phyloP scores from a whole-genome alignment of 345 rosid genomes.

The Rhizophora mangle region DNA sequence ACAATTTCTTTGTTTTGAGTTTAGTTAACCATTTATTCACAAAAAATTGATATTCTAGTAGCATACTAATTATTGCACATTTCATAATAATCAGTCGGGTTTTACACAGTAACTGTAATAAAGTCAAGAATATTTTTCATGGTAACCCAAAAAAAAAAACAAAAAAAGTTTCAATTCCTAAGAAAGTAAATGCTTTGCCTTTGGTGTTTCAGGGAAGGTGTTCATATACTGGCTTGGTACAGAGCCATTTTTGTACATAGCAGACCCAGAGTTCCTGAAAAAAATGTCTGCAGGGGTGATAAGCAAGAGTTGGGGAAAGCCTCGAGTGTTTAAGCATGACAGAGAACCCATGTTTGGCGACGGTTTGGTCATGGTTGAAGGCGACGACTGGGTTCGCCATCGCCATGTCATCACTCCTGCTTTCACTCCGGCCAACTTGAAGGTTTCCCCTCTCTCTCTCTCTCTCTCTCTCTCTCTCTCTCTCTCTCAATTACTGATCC shows the following conservation, averaged over 20 bases:
- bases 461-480: neutral
- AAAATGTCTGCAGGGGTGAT: constrained; percentile 66
- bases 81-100: no score
- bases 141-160: neutral
- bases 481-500: no score
- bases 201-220: constrained; percentile 63
- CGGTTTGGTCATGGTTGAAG: constrained; percentile 84
- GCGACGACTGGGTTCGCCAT: constrained; percentile 87
- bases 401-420: constrained; percentile 90
- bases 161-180: no score
- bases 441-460: constrained; percentile 34
- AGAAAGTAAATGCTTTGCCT: neutral
- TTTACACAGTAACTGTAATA: neutral
- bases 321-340: constrained; percentile 70
- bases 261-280: constrained; percentile 84
- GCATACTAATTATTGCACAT: no score
- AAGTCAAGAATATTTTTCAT: neutral
- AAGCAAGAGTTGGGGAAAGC: constrained; percentile 98
- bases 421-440: constrained; percentile 67
- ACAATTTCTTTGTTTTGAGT: no score
- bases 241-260: constrained; percentile 86
- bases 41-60: no score
- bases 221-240: constrained; percentile 91
- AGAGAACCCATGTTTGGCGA: constrained; percentile 91
- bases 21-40: no score